Percentiles rank a stretch among this genome's conserved stretches.
phyloP scores from a whole-genome alignment of 192 early-diverging fungal genomes.

The Phlyctochytrium planicorne region DNA sequence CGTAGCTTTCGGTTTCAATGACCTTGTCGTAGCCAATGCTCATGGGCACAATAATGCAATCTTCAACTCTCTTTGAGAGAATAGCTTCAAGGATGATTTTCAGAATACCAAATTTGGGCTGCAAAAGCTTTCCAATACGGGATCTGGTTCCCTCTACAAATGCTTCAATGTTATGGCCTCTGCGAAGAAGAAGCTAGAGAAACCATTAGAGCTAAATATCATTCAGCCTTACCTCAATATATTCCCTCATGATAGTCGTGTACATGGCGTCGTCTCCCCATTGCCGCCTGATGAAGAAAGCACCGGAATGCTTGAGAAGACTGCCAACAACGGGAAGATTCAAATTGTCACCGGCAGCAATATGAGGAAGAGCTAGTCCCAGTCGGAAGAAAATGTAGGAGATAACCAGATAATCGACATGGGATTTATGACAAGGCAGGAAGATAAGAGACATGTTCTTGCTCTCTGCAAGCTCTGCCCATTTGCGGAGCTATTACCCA shows the following conservation, averaged over 20 bases:
- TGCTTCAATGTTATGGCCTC: constrained; percentile 78
- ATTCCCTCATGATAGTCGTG: constrained; percentile 69
- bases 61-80: constrained; percentile 53
- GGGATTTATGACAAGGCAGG: constrained; percentile 82
- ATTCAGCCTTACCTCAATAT: constrained; percentile 54
- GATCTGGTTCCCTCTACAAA: constrained; percentile 84
- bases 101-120: constrained; percentile 78
- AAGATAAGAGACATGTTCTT: constrained; percentile 74
- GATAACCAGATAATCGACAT: constrained; percentile 82
- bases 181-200: constrained; percentile 53
- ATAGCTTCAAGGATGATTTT: constrained; percentile 81
- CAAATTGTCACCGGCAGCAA: constrained; percentile 83
- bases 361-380: constrained; percentile 76
- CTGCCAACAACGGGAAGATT: constrained; percentile 74
- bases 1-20: constrained; percentile 78
- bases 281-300: constrained; percentile 75
- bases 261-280: constrained; percentile 80
- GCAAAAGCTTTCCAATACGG: constrained; percentile 76
- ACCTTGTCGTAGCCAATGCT: constrained; percentile 82
- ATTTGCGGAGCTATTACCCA: constrained; percentile 34
- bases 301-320: constrained; percentile 64
- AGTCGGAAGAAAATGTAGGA: constrained; percentile 78
- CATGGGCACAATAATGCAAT: constrained; percentile 77
- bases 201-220: constrained; percentile 9
- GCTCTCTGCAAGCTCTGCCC: constrained; percentile 37